phyloP scores from a whole-genome alignment of 768 basidiomycete genomes.

The Leccinum subtestaceum region DNA sequence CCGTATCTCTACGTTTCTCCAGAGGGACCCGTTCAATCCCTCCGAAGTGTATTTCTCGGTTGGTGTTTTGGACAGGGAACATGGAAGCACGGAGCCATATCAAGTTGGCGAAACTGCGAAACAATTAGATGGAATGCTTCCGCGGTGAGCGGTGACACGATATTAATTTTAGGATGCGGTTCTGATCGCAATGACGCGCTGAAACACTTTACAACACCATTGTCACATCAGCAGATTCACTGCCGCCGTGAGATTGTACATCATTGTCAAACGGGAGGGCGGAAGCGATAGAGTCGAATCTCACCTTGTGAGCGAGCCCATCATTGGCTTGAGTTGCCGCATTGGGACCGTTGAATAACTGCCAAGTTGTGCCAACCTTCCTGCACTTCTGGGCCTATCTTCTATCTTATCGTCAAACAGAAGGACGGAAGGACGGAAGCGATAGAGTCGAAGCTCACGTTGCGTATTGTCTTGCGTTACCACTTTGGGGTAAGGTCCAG shows the following conservation, averaged over 20 bases:
- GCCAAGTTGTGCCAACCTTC: too few relatives aligned
- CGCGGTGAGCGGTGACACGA: not conserved
- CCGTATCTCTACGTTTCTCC: not conserved
- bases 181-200: not conserved
- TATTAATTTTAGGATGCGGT: not conserved
- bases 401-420: constrained; percentile 18
- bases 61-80: not conserved
- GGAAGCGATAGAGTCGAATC: too few relatives aligned
- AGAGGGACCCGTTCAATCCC: not conserved
- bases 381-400: too few relatives aligned
- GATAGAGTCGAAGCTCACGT: not conserved
- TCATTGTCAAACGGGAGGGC: too few relatives aligned
- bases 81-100: not conserved
- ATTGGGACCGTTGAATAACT: too few relatives aligned
- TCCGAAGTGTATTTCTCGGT: not conserved
- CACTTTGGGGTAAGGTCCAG: not conserved
- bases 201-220: not conserved
- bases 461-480: constrained; percentile 21
- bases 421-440: not conserved
- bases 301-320: too few relatives aligned
- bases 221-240: too few relatives aligned
- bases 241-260: too few relatives aligned
- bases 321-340: too few relatives aligned
- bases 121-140: not conserved
- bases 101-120: not conserved